These are phyloP conservation scores for Fusarium virguliforme DNA, from an alignment of 2,329 filamentous ascomycete species.

Conservation along the genomic window DNA sequence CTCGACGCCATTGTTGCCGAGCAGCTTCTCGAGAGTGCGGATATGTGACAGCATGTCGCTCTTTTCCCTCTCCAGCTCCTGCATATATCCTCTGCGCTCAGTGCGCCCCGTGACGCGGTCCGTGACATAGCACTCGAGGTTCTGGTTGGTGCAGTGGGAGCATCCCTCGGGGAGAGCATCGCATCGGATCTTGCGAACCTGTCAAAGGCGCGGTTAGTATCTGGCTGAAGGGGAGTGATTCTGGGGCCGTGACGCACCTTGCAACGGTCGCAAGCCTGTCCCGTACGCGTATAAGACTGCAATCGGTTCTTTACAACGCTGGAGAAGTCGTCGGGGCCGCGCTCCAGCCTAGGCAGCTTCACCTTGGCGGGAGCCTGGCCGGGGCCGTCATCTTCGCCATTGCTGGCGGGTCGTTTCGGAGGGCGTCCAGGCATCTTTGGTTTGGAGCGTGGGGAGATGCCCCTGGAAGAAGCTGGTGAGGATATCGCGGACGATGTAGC, in stretches of 20 bases:
- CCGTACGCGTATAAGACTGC: slow-evolving; percentile 75
- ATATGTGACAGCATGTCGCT: slow-evolving; percentile 77
- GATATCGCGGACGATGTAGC: slow-evolving; percentile 30
- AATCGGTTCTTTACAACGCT: slow-evolving; percentile 70
- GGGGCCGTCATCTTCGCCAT: slow-evolving; percentile 54
- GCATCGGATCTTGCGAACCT: slow-evolving; percentile 91
- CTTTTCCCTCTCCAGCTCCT: slow-evolving; percentile 82
- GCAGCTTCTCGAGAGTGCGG: slow-evolving; percentile 76
- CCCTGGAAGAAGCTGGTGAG: slow-evolving; percentile 40
- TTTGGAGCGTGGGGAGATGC: slow-evolving; percentile 42
- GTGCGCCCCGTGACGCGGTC: slow-evolving; percentile 89
- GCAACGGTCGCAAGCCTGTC: slow-evolving; percentile 91
- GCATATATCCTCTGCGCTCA: slow-evolving; percentile 82
- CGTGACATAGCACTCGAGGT: slow-evolving; percentile 85
- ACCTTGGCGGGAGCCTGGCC: slow-evolving; percentile 56
- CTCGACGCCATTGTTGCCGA: slow-evolving; percentile 74
- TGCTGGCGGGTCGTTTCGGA: slow-evolving; percentile 45
- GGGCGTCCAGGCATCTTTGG: slow-evolving; percentile 47
- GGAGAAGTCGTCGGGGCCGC: slow-evolving; percentile 67
- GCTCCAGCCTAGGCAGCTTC: slow-evolving; percentile 67
- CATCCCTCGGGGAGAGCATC: slow-evolving; percentile 86
- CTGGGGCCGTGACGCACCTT: slow-evolving; percentile 70
- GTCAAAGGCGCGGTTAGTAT: slow-evolving; percentile 34
- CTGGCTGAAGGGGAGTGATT: neutral
- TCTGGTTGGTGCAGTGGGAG: slow-evolving; percentile 84